A percentile compares a stretch with the other conserved stretches of the same genome.
Evolutionary conservation across 441 rosid species (phyloP).

Genomic region (Melastoma candidum): DNA sequence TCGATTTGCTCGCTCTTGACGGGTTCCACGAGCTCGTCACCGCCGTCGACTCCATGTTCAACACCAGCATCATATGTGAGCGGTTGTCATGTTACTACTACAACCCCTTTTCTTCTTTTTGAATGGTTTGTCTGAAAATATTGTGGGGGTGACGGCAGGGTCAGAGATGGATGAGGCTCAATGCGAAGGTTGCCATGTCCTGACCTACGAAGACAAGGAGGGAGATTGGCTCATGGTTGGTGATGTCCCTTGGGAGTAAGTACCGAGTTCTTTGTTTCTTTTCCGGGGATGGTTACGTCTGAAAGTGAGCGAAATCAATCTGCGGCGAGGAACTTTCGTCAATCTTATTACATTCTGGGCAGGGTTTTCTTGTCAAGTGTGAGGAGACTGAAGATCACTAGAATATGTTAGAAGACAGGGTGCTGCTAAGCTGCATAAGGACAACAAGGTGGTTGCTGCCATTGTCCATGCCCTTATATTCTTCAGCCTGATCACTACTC

Average conservation of each 20-base stretch:
- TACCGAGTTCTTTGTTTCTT: not conserved
- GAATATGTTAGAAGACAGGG: slow-evolving; percentile 17
- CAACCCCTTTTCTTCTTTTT: not conserved
- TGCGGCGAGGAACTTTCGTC: no score
- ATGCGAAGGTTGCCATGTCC: slow-evolving; percentile 47
- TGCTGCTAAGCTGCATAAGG: no score
- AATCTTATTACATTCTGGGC: not conserved
- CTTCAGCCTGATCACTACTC: no score
- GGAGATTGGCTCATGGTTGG: slow-evolving; percentile 99
- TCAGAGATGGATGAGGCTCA: slow-evolving; percentile 64
- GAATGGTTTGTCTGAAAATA: not conserved
- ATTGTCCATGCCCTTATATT: no score
- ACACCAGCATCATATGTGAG: slow-evolving; percentile 65
- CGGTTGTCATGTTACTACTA: not conserved
- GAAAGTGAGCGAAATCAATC: no score
- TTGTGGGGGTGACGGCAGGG: slow-evolving; percentile 37
- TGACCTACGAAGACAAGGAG: slow-evolving; percentile 90
- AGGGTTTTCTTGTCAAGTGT: slow-evolving; percentile 91
- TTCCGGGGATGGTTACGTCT: no score
- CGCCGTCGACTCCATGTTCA: slow-evolving; percentile 76
- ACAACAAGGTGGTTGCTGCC: no score
- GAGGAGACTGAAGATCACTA: slow-evolving; percentile 88
- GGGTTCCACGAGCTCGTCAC: slow-evolving; percentile 60
- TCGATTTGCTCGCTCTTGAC: slow-evolving; percentile 60
- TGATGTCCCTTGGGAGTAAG: slow-evolving; percentile 99